Evolutionary conservation across 176 grass and related monocot species (phyloP).

Genomic region (Carex littledalei): DNA sequence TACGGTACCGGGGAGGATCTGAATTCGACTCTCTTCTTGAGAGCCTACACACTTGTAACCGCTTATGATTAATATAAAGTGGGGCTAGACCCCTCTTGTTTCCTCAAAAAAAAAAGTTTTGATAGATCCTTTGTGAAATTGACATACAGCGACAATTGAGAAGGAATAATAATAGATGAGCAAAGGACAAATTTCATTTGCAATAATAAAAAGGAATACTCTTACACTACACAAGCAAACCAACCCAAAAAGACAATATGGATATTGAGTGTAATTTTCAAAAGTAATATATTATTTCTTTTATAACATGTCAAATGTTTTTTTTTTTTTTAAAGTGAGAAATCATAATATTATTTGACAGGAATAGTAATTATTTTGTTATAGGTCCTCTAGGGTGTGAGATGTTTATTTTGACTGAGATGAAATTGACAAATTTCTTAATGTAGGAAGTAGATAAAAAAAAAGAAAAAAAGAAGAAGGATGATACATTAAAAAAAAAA

Average conservation of each 20-base stretch:
- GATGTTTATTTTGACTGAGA: not conserved
- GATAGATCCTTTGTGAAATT: not conserved
- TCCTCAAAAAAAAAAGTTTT: not conserved
- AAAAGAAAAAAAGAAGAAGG: too few species aligned
- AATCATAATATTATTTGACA: not conserved
- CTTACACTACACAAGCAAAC: not conserved
- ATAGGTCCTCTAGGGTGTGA: not conserved
- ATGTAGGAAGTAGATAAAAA: too few species aligned
- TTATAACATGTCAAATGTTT: not conserved
- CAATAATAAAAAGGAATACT: not conserved
- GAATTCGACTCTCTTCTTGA: too few species aligned
- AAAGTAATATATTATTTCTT: not conserved
- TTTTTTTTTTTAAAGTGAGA: not conserved
- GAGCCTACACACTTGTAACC: too few species aligned
- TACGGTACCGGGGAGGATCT: too few species aligned
- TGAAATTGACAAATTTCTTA: not conserved
- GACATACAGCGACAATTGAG: not conserved
- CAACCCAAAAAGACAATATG: not conserved
- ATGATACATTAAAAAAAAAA: too few species aligned
- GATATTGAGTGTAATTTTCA: not conserved
- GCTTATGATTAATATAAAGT: too few species aligned
- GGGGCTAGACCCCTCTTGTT: too few species aligned
- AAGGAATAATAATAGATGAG: not conserved
- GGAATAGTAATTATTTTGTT: not conserved
- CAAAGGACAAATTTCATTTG: conserved; percentile 3